Percentiles rank a stretch among this genome's conserved stretches.
Conservation (phyloP, 2,329 filamentous ascomycete species). For the Massarina eburnea region DNA sequence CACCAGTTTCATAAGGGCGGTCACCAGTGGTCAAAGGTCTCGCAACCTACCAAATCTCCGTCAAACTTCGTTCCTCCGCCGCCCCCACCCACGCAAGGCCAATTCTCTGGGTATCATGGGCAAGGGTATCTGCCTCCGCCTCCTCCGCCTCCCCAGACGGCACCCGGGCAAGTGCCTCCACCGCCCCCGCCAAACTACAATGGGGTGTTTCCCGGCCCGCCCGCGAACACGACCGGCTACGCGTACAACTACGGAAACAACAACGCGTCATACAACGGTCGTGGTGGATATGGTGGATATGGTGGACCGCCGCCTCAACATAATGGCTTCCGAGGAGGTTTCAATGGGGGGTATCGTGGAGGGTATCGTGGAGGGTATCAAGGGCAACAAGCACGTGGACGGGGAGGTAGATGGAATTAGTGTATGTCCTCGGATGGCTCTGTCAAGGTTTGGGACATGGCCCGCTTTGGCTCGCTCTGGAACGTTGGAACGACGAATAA, state of each 20-base stretch:
- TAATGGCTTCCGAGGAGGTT: slow-evolving; percentile 7
- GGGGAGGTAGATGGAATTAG: slow-evolving; percentile 11
- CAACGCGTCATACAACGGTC: neutral
- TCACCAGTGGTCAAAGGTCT: slow-evolving; percentile 12
- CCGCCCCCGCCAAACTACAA: slow-evolving; percentile 28
- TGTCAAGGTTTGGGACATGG: too few relatives aligned
- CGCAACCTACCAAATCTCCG: slow-evolving; percentile 10
- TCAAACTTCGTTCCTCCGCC: slow-evolving; percentile 17
- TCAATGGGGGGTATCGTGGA: slow-evolving; percentile 14
- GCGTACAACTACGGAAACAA: neutral
- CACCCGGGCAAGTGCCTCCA: slow-evolving; percentile 17
- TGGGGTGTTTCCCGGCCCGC: slow-evolving; percentile 22
- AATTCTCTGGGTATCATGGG: slow-evolving; percentile 21
- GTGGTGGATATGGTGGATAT: neutral
- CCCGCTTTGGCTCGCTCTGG: too few relatives aligned
- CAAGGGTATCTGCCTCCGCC: slow-evolving; percentile 23
- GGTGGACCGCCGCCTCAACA: slow-evolving; percentile 8
- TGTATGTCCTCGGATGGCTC: slow-evolving; percentile 4
- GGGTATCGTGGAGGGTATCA: slow-evolving; percentile 18
- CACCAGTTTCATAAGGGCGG: slow-evolving; percentile 13
- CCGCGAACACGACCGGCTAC: slow-evolving; percentile 13
- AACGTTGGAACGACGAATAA: too few relatives aligned
- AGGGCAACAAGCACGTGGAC: slow-evolving; percentile 9
- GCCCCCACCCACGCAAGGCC: slow-evolving; percentile 20
- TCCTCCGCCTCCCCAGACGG: slow-evolving; percentile 19